Percentiles rank a stretch among this genome's conserved stretches.
Evolutionary conservation across 2,329 filamentous ascomycete species (phyloP).

Genomic region (Dothiorella sarmentorum): DNA sequence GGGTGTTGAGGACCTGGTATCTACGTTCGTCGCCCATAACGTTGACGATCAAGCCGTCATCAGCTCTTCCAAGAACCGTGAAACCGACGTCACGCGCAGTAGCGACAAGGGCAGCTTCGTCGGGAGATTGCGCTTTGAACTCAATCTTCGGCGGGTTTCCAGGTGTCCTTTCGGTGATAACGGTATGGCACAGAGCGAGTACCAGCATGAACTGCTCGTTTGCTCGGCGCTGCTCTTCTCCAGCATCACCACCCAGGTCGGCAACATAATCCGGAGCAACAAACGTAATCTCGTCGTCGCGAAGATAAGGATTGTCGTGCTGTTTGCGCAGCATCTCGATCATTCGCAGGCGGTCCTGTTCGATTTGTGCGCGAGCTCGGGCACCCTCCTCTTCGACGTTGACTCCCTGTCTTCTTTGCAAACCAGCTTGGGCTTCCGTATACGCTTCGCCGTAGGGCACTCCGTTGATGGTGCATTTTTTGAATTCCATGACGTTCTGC

Average conservation of each 20-base stretch:
- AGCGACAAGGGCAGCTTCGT: slow-evolving; percentile 89
- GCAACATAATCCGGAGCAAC: slow-evolving; percentile 84
- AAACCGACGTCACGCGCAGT: slow-evolving; percentile 95
- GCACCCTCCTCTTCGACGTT: slow-evolving; percentile 78
- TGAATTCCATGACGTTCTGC: slow-evolving; percentile 98
- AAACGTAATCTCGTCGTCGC: slow-evolving; percentile 87
- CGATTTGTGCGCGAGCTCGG: slow-evolving; percentile 73
- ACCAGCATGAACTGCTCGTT: slow-evolving; percentile 92
- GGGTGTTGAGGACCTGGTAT: slow-evolving; percentile 86
- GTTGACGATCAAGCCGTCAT: slow-evolving; percentile 80
- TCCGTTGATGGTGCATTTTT: slow-evolving; percentile 96
- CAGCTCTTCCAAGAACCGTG: slow-evolving; percentile 76
- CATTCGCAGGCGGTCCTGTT: slow-evolving; percentile 69
- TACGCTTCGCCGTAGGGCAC: slow-evolving; percentile 95
- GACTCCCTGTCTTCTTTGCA: slow-evolving; percentile 87
- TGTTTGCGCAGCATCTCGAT: slow-evolving; percentile 69
- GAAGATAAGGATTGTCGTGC: slow-evolving; percentile 85
- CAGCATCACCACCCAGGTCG: slow-evolving; percentile 75
- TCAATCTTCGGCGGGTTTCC: slow-evolving; percentile 88
- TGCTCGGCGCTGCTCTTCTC: slow-evolving; percentile 69
- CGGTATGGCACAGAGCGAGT: slow-evolving; percentile 92
- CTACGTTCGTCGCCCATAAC: slow-evolving; percentile 80
- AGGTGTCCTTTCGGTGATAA: slow-evolving; percentile 84
- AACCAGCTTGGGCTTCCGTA: slow-evolving; percentile 92
- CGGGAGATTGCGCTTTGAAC: slow-evolving; percentile 96